These are phyloP conservation scores for Geotrichum cucujoidarum DNA, from an alignment of 1,139 yeast genomes.

Conservation along the genomic window DNA sequence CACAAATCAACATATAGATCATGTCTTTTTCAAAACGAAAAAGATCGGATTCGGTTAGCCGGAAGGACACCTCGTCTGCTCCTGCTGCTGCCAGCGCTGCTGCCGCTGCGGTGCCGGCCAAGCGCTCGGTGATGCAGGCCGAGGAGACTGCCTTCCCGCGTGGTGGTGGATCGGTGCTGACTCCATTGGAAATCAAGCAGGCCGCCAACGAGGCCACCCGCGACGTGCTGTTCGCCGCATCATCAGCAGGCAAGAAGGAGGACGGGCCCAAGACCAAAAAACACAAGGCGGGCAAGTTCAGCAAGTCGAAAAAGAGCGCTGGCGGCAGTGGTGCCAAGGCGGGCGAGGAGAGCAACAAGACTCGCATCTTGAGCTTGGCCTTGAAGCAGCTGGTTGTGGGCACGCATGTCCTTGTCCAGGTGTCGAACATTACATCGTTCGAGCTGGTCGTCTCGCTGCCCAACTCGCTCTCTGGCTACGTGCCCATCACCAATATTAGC, in stretches of 20 bases:
- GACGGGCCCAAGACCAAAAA: conserved; percentile 18
- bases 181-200: conserved; percentile 88
- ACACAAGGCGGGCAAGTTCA: conserved; percentile 8
- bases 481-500: conserved; percentile 72
- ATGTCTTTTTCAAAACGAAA: conserved; percentile 17
- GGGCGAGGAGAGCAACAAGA: conserved; percentile 29
- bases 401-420: conserved; percentile 69
- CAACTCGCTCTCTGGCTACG: conserved; percentile 76
- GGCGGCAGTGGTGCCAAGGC: conserved; percentile 14
- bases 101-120: conserved; percentile 2
- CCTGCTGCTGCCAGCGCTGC: not conserved
- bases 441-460: conserved; percentile 71
- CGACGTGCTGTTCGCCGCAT: conserved; percentile 69
- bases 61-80: conserved; percentile 1
- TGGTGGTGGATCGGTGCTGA: conserved; percentile 80
- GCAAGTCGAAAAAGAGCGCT: conserved; percentile 21
- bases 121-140: conserved; percentile 23
- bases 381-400: conserved; percentile 66
- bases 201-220: conserved; percentile 87
- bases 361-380: conserved; percentile 54
- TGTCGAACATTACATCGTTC: conserved; percentile 52
- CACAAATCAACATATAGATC: not conserved
- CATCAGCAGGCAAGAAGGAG: conserved; percentile 10
- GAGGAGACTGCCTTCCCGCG: conserved; percentile 75
- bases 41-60: conserved; percentile 15